phyloP scores from a whole-genome alignment of 305 asterid genomes.

The Fraxinus sp. region DNA sequence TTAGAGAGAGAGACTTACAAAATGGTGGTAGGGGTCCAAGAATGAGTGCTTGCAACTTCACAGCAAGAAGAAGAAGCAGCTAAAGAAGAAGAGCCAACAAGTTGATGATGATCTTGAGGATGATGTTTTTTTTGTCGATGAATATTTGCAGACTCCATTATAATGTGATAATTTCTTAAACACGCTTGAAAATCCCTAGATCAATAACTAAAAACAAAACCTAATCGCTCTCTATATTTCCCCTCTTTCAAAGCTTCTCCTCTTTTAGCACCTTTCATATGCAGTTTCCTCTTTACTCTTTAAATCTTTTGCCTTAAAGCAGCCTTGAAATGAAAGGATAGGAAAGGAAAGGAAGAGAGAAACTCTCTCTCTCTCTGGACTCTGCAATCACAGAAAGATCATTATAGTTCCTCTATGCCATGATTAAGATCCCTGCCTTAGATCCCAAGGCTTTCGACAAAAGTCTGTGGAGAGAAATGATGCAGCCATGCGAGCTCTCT shows the following conservation, averaged over 20 bases:
- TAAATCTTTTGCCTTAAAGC: slow-evolving; percentile 54
- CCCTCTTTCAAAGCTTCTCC: slow-evolving; percentile 30
- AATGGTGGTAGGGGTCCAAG: slow-evolving; percentile 60
- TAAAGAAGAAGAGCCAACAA: slow-evolving; percentile 46
- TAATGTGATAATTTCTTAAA: slow-evolving; percentile 37
- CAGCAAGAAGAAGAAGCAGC: slow-evolving; percentile 36
- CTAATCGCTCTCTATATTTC: slow-evolving; percentile 29
- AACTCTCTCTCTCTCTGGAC: slow-evolving; percentile 17
- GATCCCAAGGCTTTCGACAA: slow-evolving; percentile 78
- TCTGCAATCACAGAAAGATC: slow-evolving; percentile 48
- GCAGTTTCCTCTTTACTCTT: slow-evolving; percentile 62
- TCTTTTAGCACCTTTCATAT: slow-evolving; percentile 41
- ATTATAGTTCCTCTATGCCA: slow-evolving; percentile 37
- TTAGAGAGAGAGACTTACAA: slow-evolving; percentile 58
- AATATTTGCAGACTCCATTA: slow-evolving; percentile 77
- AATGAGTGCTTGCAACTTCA: slow-evolving; percentile 39
- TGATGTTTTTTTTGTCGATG: slow-evolving; percentile 43
- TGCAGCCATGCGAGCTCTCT: slow-evolving; percentile 43
- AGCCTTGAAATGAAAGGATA: slow-evolving; percentile 46
- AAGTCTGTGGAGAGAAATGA: slow-evolving; percentile 63
- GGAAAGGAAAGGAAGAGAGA: slow-evolving; percentile 8
- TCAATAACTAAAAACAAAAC: slow-evolving; percentile 38
- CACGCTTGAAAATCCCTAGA: slow-evolving; percentile 86
- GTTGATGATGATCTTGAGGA: slow-evolving; percentile 44
- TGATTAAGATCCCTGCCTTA: slow-evolving; percentile 62